Percentiles rank a stretch among this genome's conserved stretches.
phyloP scores from a whole-genome alignment of 805 yeast species.

The Candida multigemmis region DNA sequence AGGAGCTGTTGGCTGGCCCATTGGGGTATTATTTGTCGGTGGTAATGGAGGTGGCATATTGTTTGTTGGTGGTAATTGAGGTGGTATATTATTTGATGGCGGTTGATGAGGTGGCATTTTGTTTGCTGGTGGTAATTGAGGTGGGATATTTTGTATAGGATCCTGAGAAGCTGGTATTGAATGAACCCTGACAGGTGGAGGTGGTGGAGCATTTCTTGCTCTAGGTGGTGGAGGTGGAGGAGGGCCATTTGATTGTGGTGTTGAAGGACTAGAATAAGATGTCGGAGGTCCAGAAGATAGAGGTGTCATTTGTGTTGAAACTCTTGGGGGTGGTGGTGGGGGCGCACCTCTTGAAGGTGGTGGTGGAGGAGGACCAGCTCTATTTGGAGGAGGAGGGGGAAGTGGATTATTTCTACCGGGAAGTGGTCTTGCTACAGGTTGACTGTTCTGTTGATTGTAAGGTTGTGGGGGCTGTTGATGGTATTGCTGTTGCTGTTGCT shows the following conservation, averaged over 20 bases:
- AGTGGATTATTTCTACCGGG: constrained; percentile 7
- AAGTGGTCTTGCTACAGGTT: constrained; percentile 4
- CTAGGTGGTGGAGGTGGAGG: constrained; percentile 5
- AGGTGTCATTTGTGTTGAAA: constrained; percentile 6
- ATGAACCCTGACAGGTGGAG: neutral
- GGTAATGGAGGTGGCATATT: constrained; percentile 3
- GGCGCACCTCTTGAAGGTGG: constrained; percentile 15
- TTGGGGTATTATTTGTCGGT: no score
- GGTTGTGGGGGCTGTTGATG: no score
- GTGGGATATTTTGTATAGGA: constrained; percentile 4
- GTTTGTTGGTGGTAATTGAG: constrained; percentile 1
- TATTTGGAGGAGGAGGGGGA: constrained; percentile 7
- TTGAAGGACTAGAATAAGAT: constrained; percentile 5
- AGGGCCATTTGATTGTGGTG: constrained; percentile 2
- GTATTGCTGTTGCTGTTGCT: no score
- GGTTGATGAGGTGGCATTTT: constrained; percentile 4
- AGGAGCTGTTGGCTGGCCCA: constrained; percentile 3
- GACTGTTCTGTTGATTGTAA: no score
- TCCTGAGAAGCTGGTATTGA: constrained; percentile 1
- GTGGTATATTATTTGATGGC: no score
- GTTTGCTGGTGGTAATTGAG: constrained; percentile 4
- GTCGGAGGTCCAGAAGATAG: constrained; percentile 5
- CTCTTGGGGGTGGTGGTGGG: constrained; percentile 25
- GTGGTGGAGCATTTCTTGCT: constrained; percentile 1
- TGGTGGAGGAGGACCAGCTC: constrained; percentile 13